A percentile compares a stretch with the other conserved stretches of the same genome.
phyloP scores from a whole-genome alignment of 306 rosid species.

The Vachellia pachyceras region DNA sequence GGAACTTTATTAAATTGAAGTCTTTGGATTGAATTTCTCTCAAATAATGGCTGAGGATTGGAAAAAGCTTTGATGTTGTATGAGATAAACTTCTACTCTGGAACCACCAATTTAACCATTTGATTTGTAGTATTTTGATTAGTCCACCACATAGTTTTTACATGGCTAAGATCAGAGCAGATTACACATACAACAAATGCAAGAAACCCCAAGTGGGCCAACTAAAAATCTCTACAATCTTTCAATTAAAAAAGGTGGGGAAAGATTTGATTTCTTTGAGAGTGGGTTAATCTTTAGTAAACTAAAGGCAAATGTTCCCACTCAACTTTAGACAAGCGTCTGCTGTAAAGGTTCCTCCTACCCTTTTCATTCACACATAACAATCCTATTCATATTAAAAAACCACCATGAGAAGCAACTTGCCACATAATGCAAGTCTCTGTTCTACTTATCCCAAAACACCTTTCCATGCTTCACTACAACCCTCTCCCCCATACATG shows the following conservation, averaged over 20 bases:
- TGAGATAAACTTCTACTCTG: background rate
- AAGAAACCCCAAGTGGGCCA: conserved; percentile 42
- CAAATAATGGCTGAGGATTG: background rate
- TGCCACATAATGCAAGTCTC: conserved; percentile 10
- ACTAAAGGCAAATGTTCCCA: too few relatives aligned
- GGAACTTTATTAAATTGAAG: background rate
- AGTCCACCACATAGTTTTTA: background rate
- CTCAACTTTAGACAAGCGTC: conserved; percentile 31
- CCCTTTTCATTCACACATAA: conserved; percentile 16
- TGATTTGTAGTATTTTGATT: conserved; percentile 18
- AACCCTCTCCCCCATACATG: conserved; percentile 14
- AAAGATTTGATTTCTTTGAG: conserved; percentile 42
- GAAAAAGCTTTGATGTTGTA: background rate
- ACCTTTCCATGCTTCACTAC: conserved; percentile 1
- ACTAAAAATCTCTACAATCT: conserved; percentile 39
- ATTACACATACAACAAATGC: background rate
- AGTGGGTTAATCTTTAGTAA: conserved; percentile 49
- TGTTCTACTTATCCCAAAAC: conserved; percentile 23
- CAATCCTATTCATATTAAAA: background rate
- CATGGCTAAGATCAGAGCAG: background rate
- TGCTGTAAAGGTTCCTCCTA: conserved; percentile 34
- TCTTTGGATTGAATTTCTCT: background rate
- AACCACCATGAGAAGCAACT: conserved; percentile 14
- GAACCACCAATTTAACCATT: background rate
- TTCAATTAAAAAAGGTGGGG: conserved; percentile 28